Base-by-base conservation (phyloP, 169 alveolate species). In the Plasmodium adleri region DNA sequence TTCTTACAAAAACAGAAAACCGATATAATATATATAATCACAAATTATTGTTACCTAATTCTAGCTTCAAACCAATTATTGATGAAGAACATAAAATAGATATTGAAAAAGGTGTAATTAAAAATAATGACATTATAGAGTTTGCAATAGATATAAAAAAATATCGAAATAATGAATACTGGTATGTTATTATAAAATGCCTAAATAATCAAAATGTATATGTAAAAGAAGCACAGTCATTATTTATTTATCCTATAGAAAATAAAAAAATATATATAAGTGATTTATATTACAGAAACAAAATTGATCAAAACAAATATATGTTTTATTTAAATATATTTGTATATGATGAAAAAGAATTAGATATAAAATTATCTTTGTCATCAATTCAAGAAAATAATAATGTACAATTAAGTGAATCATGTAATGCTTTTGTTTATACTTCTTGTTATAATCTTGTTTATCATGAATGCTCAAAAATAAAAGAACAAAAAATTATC, bases 361-460 rank as follows among this genome's bases (percentile, higher is more conserved):
- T 80, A 28, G 90, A 80, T 20, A 67, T 80, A n/a, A 80, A 68
- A 13, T 10, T 80, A 20, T 8, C 56, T 9, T 9, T 17, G 12
- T 5, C 68, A 39, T 49, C 66, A 2, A 2, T 13, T 47, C 8
- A 12, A 24, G 26, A 17, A 15, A 32, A 15, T 45, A 10, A 7
- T 0, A 52, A 56, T 13, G 13, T 72, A 13, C 62, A 80, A 15
- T 52, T 80, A 20, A 58, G 45, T 15, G 83, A 80, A 6, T 2
- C 90, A 2, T 80, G 90, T 67, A 71, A 50, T 47, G 83, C 72
- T 5, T 26, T 17, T 15, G 39, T 80, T 0, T 28, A 67, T 45
- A 68, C 90, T 3, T 80, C 90, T 26, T 80, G 90, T 60, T 80
- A 80, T 32, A 60, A 80, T 47, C 43, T 80, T 28, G 83, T 80